A percentile compares a stretch with the other conserved stretches of the same genome.
phyloP scores from a whole-genome alignment of 2,329 filamentous ascomycete genomes.

The Penicillium hesseltinei region DNA sequence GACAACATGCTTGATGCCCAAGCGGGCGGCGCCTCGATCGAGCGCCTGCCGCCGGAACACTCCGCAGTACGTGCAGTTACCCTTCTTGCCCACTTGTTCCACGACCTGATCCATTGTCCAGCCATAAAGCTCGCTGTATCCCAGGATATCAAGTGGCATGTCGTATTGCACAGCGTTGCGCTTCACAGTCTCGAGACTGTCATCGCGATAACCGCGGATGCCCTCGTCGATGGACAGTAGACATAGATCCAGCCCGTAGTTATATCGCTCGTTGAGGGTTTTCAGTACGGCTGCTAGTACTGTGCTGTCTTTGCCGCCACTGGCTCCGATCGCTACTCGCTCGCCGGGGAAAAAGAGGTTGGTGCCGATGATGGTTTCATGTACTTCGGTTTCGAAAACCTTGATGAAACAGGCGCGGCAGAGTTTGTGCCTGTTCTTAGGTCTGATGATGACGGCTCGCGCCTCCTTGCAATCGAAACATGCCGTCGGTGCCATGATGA shows the following conservation, averaged over 20 bases:
- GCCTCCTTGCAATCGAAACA: slow-evolving; percentile 75
- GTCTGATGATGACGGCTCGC: slow-evolving; percentile 84
- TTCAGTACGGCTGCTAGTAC: slow-evolving; percentile 93
- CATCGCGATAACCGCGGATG: slow-evolving; percentile 94
- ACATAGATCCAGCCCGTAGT: slow-evolving; percentile 81
- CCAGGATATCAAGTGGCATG: slow-evolving; percentile 87
- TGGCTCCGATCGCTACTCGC: slow-evolving; percentile 88
- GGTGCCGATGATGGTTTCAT: slow-evolving; percentile 82
- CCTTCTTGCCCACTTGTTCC: slow-evolving; percentile 92
- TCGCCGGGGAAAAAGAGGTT: slow-evolving; percentile 82
- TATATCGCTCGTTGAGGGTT: slow-evolving; percentile 84
- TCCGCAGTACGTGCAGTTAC: slow-evolving; percentile 98
- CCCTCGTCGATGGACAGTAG: slow-evolving; percentile 94
- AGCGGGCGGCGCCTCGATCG: slow-evolving; percentile 82
- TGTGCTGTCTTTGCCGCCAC: slow-evolving; percentile 95
- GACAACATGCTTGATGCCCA: slow-evolving; percentile 88
- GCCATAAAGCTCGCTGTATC: slow-evolving; percentile 90
- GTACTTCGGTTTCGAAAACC: slow-evolving; percentile 89
- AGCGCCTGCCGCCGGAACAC: slow-evolving; percentile 93
- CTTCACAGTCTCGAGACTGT: slow-evolving; percentile 94
- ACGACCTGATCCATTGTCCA: slow-evolving; percentile 99
- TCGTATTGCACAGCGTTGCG: slow-evolving; percentile 86
- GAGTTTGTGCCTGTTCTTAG: slow-evolving; percentile 91
- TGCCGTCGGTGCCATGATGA: slow-evolving; percentile 68
- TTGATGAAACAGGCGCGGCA: slow-evolving; percentile 85